Base-by-base conservation (phyloP, 805 yeast species). In the Kodamaea kakaduensis region DNA sequence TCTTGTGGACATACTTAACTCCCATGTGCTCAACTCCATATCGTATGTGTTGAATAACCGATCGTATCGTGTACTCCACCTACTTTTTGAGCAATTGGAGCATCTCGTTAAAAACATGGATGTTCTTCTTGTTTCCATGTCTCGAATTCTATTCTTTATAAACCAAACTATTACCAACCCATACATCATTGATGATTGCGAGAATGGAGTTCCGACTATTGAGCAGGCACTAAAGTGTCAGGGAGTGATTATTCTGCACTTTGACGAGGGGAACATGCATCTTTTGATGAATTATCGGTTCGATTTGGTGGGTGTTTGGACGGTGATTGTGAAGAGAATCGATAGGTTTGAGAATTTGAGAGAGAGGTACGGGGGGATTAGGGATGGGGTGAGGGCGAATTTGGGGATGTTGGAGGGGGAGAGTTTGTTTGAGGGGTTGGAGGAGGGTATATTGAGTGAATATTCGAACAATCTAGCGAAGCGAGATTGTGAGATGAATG, bases 221-320 rank as follows among this genome's bases (percentile, higher is more conserved):
- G 33, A 31, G 13, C 24, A 41, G 7, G 47, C 57, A 2, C 45
- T 65, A 13, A 25, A 36, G 4, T 49, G 57, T 2, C 70, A 63
- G 29, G 9, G 28, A 2, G 29, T 31, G 3, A 36, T 59, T 5
- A 27, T 62, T 6, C 22, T 29, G 1, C 23, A 31, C 17, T 47
- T 54, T 6, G 54, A 56, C 15, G 9, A 12, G 3, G 54, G 49
- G 23, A 55, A 52, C 2, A 17, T 34, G 6, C 19, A 20, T 5
- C 39, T 59, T 3, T 20, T 63, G 1, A 36, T 48, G 17, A 46
- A 43, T 13, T 64, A 64, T 44, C 48, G 46, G 33, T 58, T 47
- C 36, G 71, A 67, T 38, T 50, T 62, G 6, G 26, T 66, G 25
- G 70, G 58, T 2, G 48, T 60, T 3, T 67, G 71, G 71, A 39